These are phyloP conservation scores for Francoa sonchifolia DNA, from an alignment of 441 rosid species.

Conservation along the genomic window DNA sequence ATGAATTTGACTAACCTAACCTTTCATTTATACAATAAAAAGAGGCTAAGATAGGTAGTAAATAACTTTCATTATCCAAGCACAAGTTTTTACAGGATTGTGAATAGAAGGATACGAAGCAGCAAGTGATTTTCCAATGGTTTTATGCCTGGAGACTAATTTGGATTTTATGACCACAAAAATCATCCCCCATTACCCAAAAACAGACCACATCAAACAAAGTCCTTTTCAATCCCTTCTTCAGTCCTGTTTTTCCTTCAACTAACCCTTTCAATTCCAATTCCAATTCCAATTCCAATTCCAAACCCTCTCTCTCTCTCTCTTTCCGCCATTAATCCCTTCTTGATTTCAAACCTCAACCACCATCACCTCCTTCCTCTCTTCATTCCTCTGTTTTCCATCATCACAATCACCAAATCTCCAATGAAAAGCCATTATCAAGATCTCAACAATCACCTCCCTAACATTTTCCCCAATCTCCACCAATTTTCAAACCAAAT, in stretches of 20 bases:
- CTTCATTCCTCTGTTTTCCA: slow-evolving; percentile 9
- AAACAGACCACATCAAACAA: background rate
- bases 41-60: no score
- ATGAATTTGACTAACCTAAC: no score
- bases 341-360: slow-evolving; percentile 29
- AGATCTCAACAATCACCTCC: slow-evolving; percentile 23
- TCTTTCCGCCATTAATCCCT: background rate
- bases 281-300: slow-evolving; percentile 26
- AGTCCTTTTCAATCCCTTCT: slow-evolving; percentile 5
- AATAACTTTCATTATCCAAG: no score
- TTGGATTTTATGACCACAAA: no score
- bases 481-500: slow-evolving; percentile 8
- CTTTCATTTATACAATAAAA: no score
- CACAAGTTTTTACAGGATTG: no score
- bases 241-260: slow-evolving; percentile 12
- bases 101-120: no score
- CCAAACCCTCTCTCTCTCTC: background rate
- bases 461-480: slow-evolving; percentile 31
- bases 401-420: no score
- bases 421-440: no score
- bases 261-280: slow-evolving; percentile 33
- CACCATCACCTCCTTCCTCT: slow-evolving; percentile 13
- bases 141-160: no score
- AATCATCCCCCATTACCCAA: background rate
- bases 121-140: no score